Evolutionary conservation across 1,284 basidiomycete genomes (phyloP).

Genomic region (Cutaneotrichosporon cavernicola): DNA sequence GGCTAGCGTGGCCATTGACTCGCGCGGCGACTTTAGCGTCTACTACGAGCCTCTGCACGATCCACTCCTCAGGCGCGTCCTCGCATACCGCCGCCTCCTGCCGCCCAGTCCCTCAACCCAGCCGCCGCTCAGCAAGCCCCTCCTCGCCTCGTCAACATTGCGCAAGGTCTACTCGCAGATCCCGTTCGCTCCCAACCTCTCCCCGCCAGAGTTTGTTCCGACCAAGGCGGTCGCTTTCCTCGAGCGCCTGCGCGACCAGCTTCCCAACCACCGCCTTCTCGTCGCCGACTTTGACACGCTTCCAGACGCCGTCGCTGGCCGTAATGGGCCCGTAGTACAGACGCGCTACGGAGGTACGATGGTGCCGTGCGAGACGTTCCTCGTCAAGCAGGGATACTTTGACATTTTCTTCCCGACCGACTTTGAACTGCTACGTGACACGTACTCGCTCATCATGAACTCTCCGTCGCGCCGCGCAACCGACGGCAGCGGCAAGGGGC

Average conservation of each 20-base stretch:
- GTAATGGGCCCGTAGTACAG: constrained; percentile 93
- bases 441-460: constrained; percentile 76
- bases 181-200: constrained; percentile 89
- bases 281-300: constrained; percentile 88
- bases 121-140: constrained; percentile 38
- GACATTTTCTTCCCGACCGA: constrained; percentile 99
- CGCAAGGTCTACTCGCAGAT: constrained; percentile 67
- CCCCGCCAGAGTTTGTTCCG: constrained; percentile 85
- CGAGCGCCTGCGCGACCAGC: constrained; percentile 74
- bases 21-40: constrained; percentile 78
- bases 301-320: constrained; percentile 79
- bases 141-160: constrained; percentile 52
- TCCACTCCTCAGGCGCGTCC: constrained; percentile 65
- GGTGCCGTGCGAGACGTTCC: constrained; percentile 83
- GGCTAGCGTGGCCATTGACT: constrained; percentile 76
- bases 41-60: constrained; percentile 83
- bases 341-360: constrained; percentile 81
- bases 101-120: constrained; percentile 55
- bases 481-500: constrained; percentile 14
- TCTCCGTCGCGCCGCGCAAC: constrained; percentile 34
- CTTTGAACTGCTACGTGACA: constrained; percentile 78
- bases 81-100: constrained; percentile 66
- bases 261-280: constrained; percentile 87
- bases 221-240: constrained; percentile 87
- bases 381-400: constrained; percentile 94